Percentiles rank a stretch among this genome's conserved stretches.
These are phyloP conservation scores for Graphilbum ipis-grandicollis DNA, from an alignment of 2,329 filamentous ascomycete genomes.

Conservation along the genomic window DNA sequence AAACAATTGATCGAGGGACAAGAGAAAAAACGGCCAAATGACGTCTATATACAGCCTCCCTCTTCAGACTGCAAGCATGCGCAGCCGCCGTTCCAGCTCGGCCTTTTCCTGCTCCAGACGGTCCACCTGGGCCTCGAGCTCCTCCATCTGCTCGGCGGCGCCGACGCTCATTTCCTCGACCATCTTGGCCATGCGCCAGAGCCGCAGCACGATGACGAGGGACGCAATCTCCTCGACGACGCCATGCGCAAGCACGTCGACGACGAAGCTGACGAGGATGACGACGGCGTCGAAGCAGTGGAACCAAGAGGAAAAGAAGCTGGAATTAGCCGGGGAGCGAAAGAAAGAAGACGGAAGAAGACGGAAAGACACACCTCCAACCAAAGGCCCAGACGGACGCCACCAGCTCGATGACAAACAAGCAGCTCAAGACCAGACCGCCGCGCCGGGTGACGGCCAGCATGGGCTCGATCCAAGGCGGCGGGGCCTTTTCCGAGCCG, in stretches of 20 bases:
- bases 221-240: constrained; percentile 45
- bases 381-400: constrained; percentile 42
- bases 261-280: constrained; percentile 41
- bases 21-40: too few relatives aligned
- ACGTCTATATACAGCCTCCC: too few relatives aligned
- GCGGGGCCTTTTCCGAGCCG: too few relatives aligned
- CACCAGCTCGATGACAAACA: constrained; percentile 48
- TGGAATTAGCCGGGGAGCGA: constrained; percentile 10
- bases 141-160: constrained; percentile 43
- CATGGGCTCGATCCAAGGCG: constrained; percentile 22
- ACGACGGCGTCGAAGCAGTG: constrained; percentile 47
- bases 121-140: constrained; percentile 32
- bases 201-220: constrained; percentile 46
- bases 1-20: too few relatives aligned
- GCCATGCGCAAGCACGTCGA: constrained; percentile 44
- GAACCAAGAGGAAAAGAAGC: constrained; percentile 40
- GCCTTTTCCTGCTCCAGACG: constrained; percentile 30
- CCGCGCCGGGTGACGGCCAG: constrained; percentile 26
- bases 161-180: constrained; percentile 50
- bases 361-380: constrained; percentile 8
- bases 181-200: constrained; percentile 56
- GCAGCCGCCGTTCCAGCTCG: constrained; percentile 10
- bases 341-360: background rate
- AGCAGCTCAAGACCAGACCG: constrained; percentile 40
- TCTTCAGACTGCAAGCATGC: too few relatives aligned